Evolutionary conservation across 2,329 filamentous ascomycete species (phyloP).

Genomic region (Plenodomus biglobosus): DNA sequence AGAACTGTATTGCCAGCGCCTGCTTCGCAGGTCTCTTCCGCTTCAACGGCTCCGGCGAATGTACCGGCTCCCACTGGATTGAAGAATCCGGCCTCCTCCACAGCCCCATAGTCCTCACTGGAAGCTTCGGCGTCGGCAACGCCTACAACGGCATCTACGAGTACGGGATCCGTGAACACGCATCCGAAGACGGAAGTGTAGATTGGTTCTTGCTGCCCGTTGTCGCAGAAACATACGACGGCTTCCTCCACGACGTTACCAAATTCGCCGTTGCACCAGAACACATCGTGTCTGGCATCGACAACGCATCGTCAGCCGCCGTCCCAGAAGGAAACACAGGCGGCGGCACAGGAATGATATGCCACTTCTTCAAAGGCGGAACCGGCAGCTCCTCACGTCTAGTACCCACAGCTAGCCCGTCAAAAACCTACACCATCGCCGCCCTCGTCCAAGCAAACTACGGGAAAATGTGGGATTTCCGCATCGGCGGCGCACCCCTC

Average conservation of each 20-base stretch:
- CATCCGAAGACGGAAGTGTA: conserved; percentile 46
- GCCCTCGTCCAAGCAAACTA: conserved; percentile 69
- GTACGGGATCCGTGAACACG: conserved; percentile 54
- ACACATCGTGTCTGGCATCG: conserved; percentile 58
- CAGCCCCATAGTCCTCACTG: conserved; percentile 63
- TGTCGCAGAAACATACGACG: conserved; percentile 66
- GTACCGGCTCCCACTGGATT: conserved; percentile 64
- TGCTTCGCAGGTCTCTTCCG: conserved; percentile 54
- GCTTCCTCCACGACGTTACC: conserved; percentile 60
- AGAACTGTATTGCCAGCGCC: conserved; percentile 46
- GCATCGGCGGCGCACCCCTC: conserved; percentile 63
- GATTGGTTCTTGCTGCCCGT: conserved; percentile 60
- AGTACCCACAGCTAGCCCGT: conserved; percentile 40
- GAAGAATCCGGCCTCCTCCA: conserved; percentile 62
- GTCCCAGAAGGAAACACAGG: conserved; percentile 65
- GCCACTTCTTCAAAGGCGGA: conserved; percentile 67
- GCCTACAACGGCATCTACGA: conserved; percentile 62
- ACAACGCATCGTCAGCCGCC: conserved; percentile 51
- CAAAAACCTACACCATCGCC: conserved; percentile 58
- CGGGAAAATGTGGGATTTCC: conserved; percentile 58
- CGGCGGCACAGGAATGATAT: conserved; percentile 69
- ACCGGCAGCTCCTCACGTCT: conserved; percentile 64
- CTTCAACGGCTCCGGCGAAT: conserved; percentile 66
- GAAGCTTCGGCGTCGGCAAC: conserved; percentile 59
- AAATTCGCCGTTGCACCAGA: conserved; percentile 58